Conservation (phyloP, 2,329 filamentous ascomycete species). For the Truncatella angustata region DNA sequence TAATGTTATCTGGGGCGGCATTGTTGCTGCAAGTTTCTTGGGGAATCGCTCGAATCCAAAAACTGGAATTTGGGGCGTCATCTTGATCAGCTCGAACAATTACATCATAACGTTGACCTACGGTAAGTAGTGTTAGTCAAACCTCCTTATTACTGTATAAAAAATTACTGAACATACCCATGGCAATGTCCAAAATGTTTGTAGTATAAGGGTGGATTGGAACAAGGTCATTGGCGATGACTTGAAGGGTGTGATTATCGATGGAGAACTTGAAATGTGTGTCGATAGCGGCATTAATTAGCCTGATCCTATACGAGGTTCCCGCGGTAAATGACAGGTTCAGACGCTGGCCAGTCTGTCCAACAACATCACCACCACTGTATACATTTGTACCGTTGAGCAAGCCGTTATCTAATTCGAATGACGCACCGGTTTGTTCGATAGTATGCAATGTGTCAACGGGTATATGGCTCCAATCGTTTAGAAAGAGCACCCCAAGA, state of each 20-base stretch:
- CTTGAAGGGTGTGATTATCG: slow-evolving; percentile 55
- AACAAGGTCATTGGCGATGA: slow-evolving; percentile 59
- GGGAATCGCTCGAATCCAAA: slow-evolving; percentile 48
- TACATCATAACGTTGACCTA: slow-evolving; percentile 43
- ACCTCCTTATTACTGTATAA: too few species aligned
- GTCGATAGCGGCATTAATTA: slow-evolving; percentile 47
- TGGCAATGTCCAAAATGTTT: slow-evolving; percentile 34
- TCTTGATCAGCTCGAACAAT: slow-evolving; percentile 40
- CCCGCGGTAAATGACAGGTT: not conserved
- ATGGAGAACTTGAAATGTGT: slow-evolving; percentile 48
- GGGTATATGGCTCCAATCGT: slow-evolving; percentile 55
- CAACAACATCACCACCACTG: slow-evolving; percentile 18
- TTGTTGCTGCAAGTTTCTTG: slow-evolving; percentile 40
- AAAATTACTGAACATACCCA: too few species aligned
- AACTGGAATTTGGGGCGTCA: slow-evolving; percentile 32
- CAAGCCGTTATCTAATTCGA: slow-evolving; percentile 28
- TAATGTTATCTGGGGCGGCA: slow-evolving; percentile 39
- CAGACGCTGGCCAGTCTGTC: not conserved
- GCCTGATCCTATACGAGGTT: slow-evolving; percentile 18
- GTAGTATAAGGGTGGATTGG: slow-evolving; percentile 55
- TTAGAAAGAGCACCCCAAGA: slow-evolving; percentile 56
- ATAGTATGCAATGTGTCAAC: slow-evolving; percentile 34
- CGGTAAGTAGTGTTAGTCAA: slow-evolving; percentile 6
- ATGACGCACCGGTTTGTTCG: slow-evolving; percentile 30
- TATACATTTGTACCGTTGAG: slow-evolving; percentile 17